Percentiles rank a stretch among this genome's conserved stretches.
phyloP scores from a whole-genome alignment of 2,329 filamentous ascomycete genomes.

The Curvularia sp. region DNA sequence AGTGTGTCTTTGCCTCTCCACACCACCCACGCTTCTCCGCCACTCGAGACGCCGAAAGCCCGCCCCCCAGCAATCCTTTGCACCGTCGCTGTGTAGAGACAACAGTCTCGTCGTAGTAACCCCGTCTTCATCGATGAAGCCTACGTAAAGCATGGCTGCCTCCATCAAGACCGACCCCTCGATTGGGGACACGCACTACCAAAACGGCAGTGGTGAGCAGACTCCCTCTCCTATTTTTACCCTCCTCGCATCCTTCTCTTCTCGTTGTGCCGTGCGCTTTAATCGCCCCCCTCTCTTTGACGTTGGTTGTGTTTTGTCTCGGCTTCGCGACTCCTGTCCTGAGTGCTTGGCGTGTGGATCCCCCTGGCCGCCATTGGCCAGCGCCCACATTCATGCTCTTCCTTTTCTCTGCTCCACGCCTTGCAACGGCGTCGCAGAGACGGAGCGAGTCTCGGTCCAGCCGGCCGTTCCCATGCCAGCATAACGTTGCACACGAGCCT shows the following conservation, averaged over 20 bases:
- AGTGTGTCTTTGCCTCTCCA: constrained; percentile 10
- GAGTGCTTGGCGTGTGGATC: constrained; percentile 28
- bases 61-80: constrained; percentile 16
- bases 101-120: background rate
- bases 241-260: constrained; percentile 9
- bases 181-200: constrained; percentile 37
- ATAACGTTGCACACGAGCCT: constrained; percentile 32
- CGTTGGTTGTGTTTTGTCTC: constrained; percentile 42
- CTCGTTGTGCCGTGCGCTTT: constrained; percentile 27
- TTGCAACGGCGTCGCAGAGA: constrained; percentile 39
- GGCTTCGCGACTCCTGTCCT: constrained; percentile 35
- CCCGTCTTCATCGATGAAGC: constrained; percentile 38
- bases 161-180: constrained; percentile 45
- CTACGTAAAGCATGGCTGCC: constrained; percentile 41
- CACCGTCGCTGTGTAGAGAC: constrained; percentile 12
- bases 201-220: constrained; percentile 47
- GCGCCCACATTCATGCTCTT: constrained; percentile 17
- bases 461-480: constrained; percentile 28
- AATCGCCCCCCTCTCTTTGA: constrained; percentile 38
- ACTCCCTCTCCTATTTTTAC: constrained; percentile 21
- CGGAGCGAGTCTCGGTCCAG: constrained; percentile 41
- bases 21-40: constrained; percentile 5
- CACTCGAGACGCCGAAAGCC: constrained; percentile 2
- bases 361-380: constrained; percentile 30
- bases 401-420: constrained; percentile 20